A percentile compares a stretch with the other conserved stretches of the same genome.
Conservation (phyloP, 306 rosid species). For the Ormosia emarginata region DNA sequence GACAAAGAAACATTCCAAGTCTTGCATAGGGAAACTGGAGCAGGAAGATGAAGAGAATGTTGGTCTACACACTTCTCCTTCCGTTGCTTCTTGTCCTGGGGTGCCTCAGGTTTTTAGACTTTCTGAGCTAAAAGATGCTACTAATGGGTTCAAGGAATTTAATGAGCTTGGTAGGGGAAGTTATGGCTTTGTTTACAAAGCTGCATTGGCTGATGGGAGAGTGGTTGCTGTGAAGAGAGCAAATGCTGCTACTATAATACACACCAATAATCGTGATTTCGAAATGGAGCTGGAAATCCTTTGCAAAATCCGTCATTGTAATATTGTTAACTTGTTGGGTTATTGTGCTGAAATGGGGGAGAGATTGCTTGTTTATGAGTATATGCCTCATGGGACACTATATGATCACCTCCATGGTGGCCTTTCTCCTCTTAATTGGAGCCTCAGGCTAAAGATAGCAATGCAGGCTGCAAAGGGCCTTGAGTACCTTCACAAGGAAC, state of each 20-base stretch:
- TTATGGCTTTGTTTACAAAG: slow-evolving; percentile 94
- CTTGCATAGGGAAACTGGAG: slow-evolving; percentile 56
- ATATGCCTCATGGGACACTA: slow-evolving; percentile 91
- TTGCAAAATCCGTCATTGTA: slow-evolving; percentile 72
- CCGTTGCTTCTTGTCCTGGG: slow-evolving; percentile 61
- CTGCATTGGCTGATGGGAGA: slow-evolving; percentile 65
- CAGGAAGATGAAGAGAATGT: slow-evolving; percentile 44
- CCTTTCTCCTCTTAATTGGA: slow-evolving; percentile 82
- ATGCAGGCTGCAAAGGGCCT: slow-evolving; percentile 86
- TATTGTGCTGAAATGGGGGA: slow-evolving; percentile 98
- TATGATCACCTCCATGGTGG: slow-evolving; percentile 91
- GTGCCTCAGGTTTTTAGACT: slow-evolving; percentile 86
- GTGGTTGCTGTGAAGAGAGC: slow-evolving; percentile 91
- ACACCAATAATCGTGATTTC: slow-evolving; percentile 73
- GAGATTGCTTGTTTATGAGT: slow-evolving; percentile 86
- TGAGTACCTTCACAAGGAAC: slow-evolving; percentile 79
- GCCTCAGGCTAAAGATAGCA: slow-evolving; percentile 58
- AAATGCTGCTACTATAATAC: slow-evolving; percentile 91
- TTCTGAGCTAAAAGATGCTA: slow-evolving; percentile 88
- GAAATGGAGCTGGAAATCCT: slow-evolving; percentile 86
- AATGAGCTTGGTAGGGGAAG: slow-evolving; percentile 93
- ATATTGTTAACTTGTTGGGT: slow-evolving; percentile 80
- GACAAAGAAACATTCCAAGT: slow-evolving; percentile 53
- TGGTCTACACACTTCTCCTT: slow-evolving; percentile 38
- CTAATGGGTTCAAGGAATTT: slow-evolving; percentile 93